A percentile compares a stretch with the other conserved stretches of the same genome.
phyloP scores from a whole-genome alignment of 2,329 filamentous ascomycete genomes.

The Pestalotiopsis sp. region DNA sequence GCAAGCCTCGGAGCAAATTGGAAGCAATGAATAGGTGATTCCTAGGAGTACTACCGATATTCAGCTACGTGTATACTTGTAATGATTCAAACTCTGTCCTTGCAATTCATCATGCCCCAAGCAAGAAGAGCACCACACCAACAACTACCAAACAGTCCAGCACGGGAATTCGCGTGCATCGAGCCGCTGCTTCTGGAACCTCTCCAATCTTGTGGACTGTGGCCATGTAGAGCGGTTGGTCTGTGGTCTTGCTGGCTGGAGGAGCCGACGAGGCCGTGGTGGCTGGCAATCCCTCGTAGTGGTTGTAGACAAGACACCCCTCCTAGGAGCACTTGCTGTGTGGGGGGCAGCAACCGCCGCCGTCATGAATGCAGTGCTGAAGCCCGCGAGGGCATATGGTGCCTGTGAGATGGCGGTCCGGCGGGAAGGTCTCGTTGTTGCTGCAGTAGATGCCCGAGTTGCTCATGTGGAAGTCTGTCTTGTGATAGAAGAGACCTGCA shows the following conservation, averaged over 20 bases:
- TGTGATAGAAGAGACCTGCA: constrained; percentile 18
- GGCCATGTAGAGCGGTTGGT: not conserved
- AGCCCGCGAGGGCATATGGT: constrained; percentile 17
- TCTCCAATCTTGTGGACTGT: constrained; percentile 16
- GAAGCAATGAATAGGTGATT: not conserved
- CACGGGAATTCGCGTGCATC: not conserved
- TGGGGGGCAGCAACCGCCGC: constrained; percentile 24
- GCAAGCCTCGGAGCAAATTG: not conserved
- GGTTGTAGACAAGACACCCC: constrained; percentile 18
- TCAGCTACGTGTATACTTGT: not conserved
- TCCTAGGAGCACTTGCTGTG: constrained; percentile 19
- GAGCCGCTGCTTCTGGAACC: not conserved
- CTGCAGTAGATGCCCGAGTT: constrained; percentile 27
- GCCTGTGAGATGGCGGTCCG: constrained; percentile 8
- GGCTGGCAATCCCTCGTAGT: not conserved
- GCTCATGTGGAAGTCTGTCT: constrained; percentile 22
- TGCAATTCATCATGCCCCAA: not conserved
- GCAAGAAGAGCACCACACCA: not conserved
- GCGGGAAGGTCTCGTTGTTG: constrained; percentile 5
- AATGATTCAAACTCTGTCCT: not conserved
- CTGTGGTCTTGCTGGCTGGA: not conserved
- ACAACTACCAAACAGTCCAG: not conserved
- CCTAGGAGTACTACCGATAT: not conserved
- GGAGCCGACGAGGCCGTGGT: not conserved
- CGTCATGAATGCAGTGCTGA: constrained; percentile 19